phyloP scores from a whole-genome alignment of 768 basidiomycete genomes.

The Xerocomellus amylosporus region DNA sequence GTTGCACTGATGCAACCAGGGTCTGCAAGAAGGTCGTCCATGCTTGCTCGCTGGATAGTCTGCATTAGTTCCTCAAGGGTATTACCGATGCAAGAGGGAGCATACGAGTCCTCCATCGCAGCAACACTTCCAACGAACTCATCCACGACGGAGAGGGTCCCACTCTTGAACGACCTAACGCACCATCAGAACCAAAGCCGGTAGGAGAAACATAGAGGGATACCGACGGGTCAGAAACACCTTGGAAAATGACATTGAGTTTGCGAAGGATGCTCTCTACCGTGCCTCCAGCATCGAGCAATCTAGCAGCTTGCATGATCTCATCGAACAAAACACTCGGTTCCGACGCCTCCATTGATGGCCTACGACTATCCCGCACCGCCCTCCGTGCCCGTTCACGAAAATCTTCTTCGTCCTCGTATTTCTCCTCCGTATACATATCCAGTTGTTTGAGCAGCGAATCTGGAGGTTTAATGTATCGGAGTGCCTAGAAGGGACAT shows the following conservation, averaged over 20 bases:
- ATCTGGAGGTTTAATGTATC: slow-evolving; percentile 77
- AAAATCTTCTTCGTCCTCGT: slow-evolving; percentile 85
- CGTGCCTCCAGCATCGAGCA: slow-evolving; percentile 26
- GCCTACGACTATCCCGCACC: slow-evolving; percentile 27
- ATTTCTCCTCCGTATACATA: slow-evolving; percentile 84
- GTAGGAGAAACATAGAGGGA: background rate
- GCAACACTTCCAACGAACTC: slow-evolving; percentile 64
- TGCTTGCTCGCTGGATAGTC: slow-evolving; percentile 52
- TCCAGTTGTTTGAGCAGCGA: slow-evolving; percentile 72
- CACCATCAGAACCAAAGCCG: slow-evolving; percentile 1
- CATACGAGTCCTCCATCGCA: slow-evolving; percentile 63
- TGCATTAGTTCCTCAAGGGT: slow-evolving; percentile 14
- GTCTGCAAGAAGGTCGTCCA: slow-evolving; percentile 63
- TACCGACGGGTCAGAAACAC: slow-evolving; percentile 60
- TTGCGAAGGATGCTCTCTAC: slow-evolving; percentile 60
- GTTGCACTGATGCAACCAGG: slow-evolving; percentile 59
- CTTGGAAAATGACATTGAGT: slow-evolving; percentile 54
- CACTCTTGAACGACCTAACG: slow-evolving; percentile 58
- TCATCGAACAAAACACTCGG: slow-evolving; percentile 58
- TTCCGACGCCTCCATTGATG: slow-evolving; percentile 38
- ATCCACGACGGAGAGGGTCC: slow-evolving; percentile 57
- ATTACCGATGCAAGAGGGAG: background rate
- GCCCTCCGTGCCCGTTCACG: slow-evolving; percentile 56
- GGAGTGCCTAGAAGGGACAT: slow-evolving; percentile 51
- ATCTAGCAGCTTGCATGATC: slow-evolving; percentile 55